These are phyloP conservation scores for Alternaria angustiovoidea DNA, from an alignment of 2,329 filamentous ascomycete genomes.

Conservation along the genomic window DNA sequence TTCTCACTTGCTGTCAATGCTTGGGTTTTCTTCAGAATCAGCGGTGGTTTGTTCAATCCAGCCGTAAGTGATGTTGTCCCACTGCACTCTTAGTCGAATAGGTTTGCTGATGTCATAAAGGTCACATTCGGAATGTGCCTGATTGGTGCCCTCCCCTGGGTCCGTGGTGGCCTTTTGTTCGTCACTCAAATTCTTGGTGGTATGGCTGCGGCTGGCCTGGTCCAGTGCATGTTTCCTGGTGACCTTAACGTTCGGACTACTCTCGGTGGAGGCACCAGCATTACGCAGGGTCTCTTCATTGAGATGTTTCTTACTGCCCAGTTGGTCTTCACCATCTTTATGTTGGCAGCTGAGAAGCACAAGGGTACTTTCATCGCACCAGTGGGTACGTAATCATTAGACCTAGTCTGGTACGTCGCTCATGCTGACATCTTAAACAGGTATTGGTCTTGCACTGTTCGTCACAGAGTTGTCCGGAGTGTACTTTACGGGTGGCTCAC, in stretches of 20 bases:
- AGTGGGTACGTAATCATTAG: slow-evolving; percentile 55
- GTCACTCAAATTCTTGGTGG: slow-evolving; percentile 34
- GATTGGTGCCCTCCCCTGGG: slow-evolving; percentile 24
- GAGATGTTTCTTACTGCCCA: slow-evolving; percentile 36
- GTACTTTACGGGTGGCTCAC: slow-evolving; percentile 54
- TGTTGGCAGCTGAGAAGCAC: slow-evolving; percentile 68
- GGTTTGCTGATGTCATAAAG: not conserved
- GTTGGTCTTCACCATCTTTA: slow-evolving; percentile 51
- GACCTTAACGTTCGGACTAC: slow-evolving; percentile 28
- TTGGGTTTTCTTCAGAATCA: slow-evolving; percentile 45
- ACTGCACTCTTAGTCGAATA: not conserved
- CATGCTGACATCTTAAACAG: not conserved
- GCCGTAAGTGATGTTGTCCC: slow-evolving; percentile 7
- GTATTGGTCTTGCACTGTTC: slow-evolving; percentile 73
- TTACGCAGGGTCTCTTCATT: slow-evolving; percentile 32
- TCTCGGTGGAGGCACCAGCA: slow-evolving; percentile 20
- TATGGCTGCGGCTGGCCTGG: slow-evolving; percentile 37
- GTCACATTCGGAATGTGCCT: slow-evolving; percentile 46
- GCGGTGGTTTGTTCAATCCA: slow-evolving; percentile 37
- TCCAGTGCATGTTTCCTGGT: slow-evolving; percentile 36
- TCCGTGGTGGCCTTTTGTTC: slow-evolving; percentile 26
- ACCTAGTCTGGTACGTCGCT: not conserved
- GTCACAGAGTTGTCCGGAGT: slow-evolving; percentile 53
- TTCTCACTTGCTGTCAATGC: slow-evolving; percentile 54
- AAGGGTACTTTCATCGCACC: slow-evolving; percentile 67